Base-by-base conservation (phyloP, 768 basidiomycete species). In the Tremella fuciformis region DNA sequence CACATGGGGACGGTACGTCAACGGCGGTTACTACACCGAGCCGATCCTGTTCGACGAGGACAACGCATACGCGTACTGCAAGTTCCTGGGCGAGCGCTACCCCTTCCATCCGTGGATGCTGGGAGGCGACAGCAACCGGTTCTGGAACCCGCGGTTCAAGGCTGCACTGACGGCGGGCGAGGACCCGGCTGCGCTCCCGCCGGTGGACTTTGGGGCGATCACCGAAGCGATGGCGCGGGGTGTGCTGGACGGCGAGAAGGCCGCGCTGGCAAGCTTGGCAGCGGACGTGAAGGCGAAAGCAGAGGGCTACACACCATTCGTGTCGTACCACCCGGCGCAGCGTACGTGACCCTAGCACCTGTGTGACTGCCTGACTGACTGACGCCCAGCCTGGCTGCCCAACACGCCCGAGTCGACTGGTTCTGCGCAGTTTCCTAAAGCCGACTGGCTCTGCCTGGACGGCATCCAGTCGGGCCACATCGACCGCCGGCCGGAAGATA, bases 41-140 rank as follows among this genome's bases (percentile, higher is more conserved):
- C 48, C 64, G n/a, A 37, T 62, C 34, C 49, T 65, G 22, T 57
- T 57, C 48, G 39, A 61, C 55, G 49, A 53, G 18, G 54, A 54
- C 13, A 52, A 47, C 42, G 55, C 60, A 9, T 37, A 42, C 3
- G 21, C 53, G 8, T 65, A 53, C 38, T 60, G 64, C 15, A 24
- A 37, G 37, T 65, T 58, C 53, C 25, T 57, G 21, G 64, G 64
- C 16, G 21, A 58, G 24, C 39, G 64, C 24, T 65, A 64, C 42
- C 63, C 63, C 13, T 64, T 64, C 55, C 47, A 46, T 2, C 63
- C 63, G 7, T 60, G 47, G 29, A 34, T 64, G n/a, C 29, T 60
- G 8, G 63, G 63, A 8, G 63, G 63, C 1, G 63, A 64, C 40
- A 37, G 37, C 19, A 51, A 57, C 39, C 49, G 59, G 29, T 60